These are phyloP conservation scores for Phytophthora sp. DNA, from an alignment of 352 stramenopile genomes.

Conservation along the genomic window DNA sequence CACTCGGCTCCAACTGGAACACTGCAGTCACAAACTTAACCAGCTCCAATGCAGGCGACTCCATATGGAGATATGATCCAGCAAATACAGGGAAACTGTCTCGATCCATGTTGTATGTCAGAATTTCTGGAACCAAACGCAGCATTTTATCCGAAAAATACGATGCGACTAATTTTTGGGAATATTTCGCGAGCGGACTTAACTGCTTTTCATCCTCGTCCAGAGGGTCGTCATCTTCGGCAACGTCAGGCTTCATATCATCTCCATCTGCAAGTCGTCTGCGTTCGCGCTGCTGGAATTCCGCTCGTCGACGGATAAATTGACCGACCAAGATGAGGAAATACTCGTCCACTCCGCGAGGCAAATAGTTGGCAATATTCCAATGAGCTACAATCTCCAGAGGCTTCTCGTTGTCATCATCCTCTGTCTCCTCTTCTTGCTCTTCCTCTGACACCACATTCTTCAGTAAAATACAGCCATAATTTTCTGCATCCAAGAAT, in stretches of 20 bases:
- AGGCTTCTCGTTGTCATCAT: conserved; percentile 33
- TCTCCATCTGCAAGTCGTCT: conserved; percentile 26
- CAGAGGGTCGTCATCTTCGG: conserved; percentile 40
- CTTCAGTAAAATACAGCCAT: conserved; percentile 90
- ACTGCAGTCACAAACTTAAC: conserved; percentile 96
- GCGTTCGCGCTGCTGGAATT: conserved; percentile 54
- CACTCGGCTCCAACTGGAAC: conserved; percentile 92
- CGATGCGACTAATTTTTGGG: conserved; percentile 66
- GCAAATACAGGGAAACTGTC: conserved; percentile 85
- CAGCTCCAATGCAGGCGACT: conserved; percentile 95
- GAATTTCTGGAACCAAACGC: conserved; percentile 77
- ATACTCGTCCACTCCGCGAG: conserved; percentile 83
- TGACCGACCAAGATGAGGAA: conserved; percentile 90
- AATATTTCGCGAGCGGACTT: conserved; percentile 71
- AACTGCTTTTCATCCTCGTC: conserved; percentile 60
- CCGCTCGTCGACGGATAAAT: conserved; percentile 81
- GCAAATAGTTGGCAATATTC: conserved; percentile 90
- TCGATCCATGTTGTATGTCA: conserved; percentile 66
- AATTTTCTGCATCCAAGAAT: conserved; percentile 97
- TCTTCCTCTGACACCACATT: conserved; percentile 37
- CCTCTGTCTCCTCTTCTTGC: conserved; percentile 32
- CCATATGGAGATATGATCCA: conserved; percentile 82
- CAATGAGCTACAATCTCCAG: conserved; percentile 86
- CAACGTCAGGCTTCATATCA: conserved; percentile 20
- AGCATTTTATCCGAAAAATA: conserved; percentile 86